These are phyloP conservation scores for Rauvolfia tetraphylla DNA, from an alignment of 257 asterid genomes.

Conservation along the genomic window DNA sequence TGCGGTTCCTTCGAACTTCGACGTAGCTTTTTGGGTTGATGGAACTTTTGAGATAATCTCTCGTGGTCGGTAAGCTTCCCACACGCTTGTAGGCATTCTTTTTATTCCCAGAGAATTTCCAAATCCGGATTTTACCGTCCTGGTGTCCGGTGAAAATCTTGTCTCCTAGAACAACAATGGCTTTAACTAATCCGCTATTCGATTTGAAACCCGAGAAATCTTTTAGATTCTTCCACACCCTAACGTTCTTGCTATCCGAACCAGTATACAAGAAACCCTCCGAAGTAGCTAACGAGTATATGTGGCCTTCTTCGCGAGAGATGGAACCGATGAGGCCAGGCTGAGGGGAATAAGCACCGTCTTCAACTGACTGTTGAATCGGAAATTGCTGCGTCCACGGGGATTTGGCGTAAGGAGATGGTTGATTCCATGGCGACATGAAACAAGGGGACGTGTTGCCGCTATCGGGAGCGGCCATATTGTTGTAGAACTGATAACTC, in stretches of 20 bases:
- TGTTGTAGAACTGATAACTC: constrained; percentile 10
- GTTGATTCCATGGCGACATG: constrained; percentile 77
- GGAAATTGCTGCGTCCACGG: constrained; percentile 59
- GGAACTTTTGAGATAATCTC: constrained; percentile 51
- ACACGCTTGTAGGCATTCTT: constrained; percentile 42
- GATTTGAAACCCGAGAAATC: constrained; percentile 78
- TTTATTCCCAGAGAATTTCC: constrained; percentile 46
- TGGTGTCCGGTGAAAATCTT: constrained; percentile 82
- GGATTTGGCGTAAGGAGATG: constrained; percentile 63
- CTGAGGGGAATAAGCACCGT: neutral
- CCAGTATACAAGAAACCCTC: constrained; percentile 71
- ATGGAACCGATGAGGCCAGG: constrained; percentile 57
- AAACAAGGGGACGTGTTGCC: constrained; percentile 49
- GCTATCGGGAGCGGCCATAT: constrained; percentile 35
- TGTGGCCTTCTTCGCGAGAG: constrained; percentile 65
- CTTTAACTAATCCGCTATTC: constrained; percentile 74
- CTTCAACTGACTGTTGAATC: constrained; percentile 18
- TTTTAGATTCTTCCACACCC: constrained; percentile 72
- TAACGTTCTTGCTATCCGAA: constrained; percentile 68
- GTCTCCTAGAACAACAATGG: constrained; percentile 50
- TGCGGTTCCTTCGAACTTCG: constrained; percentile 45
- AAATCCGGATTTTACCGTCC: constrained; percentile 79
- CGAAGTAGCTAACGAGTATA: constrained; percentile 63
- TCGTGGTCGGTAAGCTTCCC: constrained; percentile 71
- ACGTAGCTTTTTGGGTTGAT: constrained; percentile 72